phyloP scores from a whole-genome alignment of 768 basidiomycete species.

The Scleroderma citrinum region DNA sequence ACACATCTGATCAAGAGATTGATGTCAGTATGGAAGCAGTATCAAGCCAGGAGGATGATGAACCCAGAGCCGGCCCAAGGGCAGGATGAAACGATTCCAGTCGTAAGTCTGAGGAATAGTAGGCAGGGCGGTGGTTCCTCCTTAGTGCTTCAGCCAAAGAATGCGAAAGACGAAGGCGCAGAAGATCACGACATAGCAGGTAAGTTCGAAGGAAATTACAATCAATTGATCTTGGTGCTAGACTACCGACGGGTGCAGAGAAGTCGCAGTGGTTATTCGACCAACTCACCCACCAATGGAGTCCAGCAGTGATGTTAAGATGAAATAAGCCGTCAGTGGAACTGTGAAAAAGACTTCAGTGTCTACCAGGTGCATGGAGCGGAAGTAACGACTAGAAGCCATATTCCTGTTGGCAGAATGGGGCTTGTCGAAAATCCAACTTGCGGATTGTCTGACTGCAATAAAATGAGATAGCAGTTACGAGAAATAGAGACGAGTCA shows the following conservation, averaged over 20 bases:
- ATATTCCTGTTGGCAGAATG: slow-evolving; percentile 35
- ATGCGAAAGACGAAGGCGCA: slow-evolving; percentile 55
- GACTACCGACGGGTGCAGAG: slow-evolving; percentile 27
- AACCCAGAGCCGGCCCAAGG: slow-evolving; percentile 22
- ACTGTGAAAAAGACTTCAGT: slow-evolving; percentile 38
- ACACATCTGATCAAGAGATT: slow-evolving; percentile 13
- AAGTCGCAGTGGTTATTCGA: no score
- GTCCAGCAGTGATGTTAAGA: slow-evolving; percentile 21
- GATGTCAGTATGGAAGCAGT: slow-evolving; percentile 1
- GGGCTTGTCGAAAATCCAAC: slow-evolving; percentile 22
- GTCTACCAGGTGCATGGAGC: slow-evolving; percentile 50
- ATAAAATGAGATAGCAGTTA: not conserved
- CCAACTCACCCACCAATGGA: slow-evolving; percentile 42
- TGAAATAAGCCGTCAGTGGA: slow-evolving; percentile 31
- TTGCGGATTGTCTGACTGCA: slow-evolving; percentile 27
- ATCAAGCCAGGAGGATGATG: slow-evolving; percentile 3
- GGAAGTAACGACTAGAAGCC: slow-evolving; percentile 48
- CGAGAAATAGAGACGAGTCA: slow-evolving; percentile 18
- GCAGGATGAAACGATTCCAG: slow-evolving; percentile 18
- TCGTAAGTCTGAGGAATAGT: slow-evolving; percentile 32
- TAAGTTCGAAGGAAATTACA: slow-evolving; percentile 32
- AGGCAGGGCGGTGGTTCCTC: slow-evolving; percentile 44
- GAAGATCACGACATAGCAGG: slow-evolving; percentile 41
- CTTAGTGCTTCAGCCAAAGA: slow-evolving; percentile 68
- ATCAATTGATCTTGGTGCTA: slow-evolving; percentile 32